These are phyloP conservation scores for Pythium coloratum DNA, from an alignment of 352 stramenopile genomes.

Conservation along the genomic window DNA sequence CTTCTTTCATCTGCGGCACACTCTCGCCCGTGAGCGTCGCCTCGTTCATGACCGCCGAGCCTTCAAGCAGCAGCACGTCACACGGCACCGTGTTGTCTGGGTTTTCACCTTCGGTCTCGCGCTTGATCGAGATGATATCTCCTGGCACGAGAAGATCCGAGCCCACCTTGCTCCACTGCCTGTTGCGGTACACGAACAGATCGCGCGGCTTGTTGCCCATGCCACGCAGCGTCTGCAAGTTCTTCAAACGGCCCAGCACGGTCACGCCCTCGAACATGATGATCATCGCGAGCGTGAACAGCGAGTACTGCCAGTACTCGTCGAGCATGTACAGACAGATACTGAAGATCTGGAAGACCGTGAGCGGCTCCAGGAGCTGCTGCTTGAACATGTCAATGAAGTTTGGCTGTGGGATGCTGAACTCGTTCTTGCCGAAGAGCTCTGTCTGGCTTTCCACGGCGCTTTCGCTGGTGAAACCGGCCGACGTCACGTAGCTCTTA, in stretches of 20 bases:
- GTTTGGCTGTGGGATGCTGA: slow-evolving; percentile 94
- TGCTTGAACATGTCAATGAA: slow-evolving; percentile 96
- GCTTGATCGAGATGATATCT: slow-evolving; percentile 93
- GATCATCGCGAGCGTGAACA: slow-evolving; percentile 99
- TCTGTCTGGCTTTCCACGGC: slow-evolving; percentile 51
- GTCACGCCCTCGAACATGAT: slow-evolving; percentile 98
- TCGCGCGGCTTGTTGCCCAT: slow-evolving; percentile 90
- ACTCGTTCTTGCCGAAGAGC: slow-evolving; percentile 91
- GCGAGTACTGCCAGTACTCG: slow-evolving; percentile 99
- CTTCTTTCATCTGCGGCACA: slow-evolving; percentile 98
- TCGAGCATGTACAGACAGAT: slow-evolving; percentile 98
- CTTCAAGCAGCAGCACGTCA: slow-evolving; percentile 95
- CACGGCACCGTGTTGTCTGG: slow-evolving; percentile 90
- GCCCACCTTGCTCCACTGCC: slow-evolving; percentile 79
- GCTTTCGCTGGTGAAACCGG: slow-evolving; percentile 46
- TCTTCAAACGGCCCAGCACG: slow-evolving; percentile 94
- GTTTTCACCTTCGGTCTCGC: slow-evolving; percentile 75
- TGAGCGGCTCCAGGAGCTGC: slow-evolving; percentile 97
- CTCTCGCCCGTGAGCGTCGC: slow-evolving; percentile 98
- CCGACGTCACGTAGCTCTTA: slow-evolving; percentile 57
- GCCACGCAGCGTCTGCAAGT: slow-evolving; percentile 93
- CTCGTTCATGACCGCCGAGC: slow-evolving; percentile 97
- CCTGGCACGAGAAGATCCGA: slow-evolving; percentile 91
- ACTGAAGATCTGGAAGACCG: slow-evolving; percentile 99
- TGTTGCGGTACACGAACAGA: slow-evolving; percentile 90